Evolutionary conservation across 371 early-diverging fungal species (phyloP), one percentile per base, ranked within the genome.

Genomic region (Saksenaea vasiformis): DNA sequence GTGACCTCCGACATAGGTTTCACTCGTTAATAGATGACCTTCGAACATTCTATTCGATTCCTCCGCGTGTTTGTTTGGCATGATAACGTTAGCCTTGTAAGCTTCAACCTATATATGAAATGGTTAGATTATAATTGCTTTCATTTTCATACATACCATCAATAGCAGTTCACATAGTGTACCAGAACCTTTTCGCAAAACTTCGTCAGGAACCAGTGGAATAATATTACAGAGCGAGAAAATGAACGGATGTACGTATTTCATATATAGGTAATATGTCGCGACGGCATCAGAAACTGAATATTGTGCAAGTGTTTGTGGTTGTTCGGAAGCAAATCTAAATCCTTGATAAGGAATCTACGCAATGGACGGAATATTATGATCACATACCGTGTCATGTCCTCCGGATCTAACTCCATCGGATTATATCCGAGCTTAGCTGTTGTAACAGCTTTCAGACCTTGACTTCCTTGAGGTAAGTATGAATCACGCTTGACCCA

Each of bases 401-500:
- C 95, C 78, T 99, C 99, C 0, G 99, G 99, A 71, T 99, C 99
- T 35, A 99, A 80, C 77, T 99, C 99, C 83, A 95, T 91, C 0
- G 99, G 99, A 71, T 97, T 94, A 70, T 99, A 99, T 0, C 98
- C 98, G 9, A 99, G 86, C 73, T 99, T 99, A 24, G 91, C 91
- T 9, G 91, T 95, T 0, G 99, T 96, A 2, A 98, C 99, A 0
- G 97, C 95, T 78, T 98, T 90, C 26, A 99, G 79, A 68, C 99
- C 99, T 60, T 99, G 99, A 81, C 94, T 95, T 37, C 98, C 99
- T 63, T 94, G 96, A 1, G 99, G 99, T 54, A 99, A 73, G 73
- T 99, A 99, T 17, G 94, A 94, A 84, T 99, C 99, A 74, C 99
- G 94, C 76, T 98, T 98, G 8, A 99, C 99, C 99, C 99, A 99